Evolutionary conservation across 2,329 filamentous ascomycete species (phyloP).

Genomic region (Diaporthe batatas): DNA sequence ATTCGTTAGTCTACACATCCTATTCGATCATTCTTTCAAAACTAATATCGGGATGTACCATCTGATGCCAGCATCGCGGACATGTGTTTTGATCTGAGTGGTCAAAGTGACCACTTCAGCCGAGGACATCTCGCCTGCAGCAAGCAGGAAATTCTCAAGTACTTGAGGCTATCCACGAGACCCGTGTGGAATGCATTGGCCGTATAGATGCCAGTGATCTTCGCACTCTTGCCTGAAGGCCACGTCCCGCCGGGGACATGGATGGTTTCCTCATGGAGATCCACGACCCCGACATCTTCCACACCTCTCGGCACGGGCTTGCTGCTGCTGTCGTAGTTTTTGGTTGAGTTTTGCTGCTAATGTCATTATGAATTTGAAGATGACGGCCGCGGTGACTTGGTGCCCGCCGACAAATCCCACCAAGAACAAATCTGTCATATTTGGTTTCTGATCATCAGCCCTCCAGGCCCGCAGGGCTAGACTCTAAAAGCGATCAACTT

Average conservation of each 20-base stretch:
- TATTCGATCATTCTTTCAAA: not conserved
- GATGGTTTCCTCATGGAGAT: not conserved
- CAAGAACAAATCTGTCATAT: constrained; percentile 21
- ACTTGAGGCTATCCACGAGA: constrained; percentile 25
- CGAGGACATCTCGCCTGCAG: constrained; percentile 9
- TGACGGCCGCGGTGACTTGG: not conserved
- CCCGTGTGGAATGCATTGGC: constrained; percentile 29
- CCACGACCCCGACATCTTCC: constrained; percentile 17
- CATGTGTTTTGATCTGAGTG: not conserved
- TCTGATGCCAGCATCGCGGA: not conserved
- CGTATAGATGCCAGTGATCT: constrained; percentile 16
- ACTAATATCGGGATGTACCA: constrained; percentile 32
- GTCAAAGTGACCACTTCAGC: constrained; percentile 7
- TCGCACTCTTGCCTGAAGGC: constrained; percentile 13
- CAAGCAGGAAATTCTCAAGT: constrained; percentile 25
- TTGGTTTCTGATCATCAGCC: constrained; percentile 7
- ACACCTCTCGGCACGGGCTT: constrained; percentile 1
- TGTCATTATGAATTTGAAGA: not conserved
- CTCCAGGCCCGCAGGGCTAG: constrained; percentile 13
- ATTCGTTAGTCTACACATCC: not conserved
- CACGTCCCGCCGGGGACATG: constrained; percentile 15
- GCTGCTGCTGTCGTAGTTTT: not conserved
- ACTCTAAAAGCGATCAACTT: not conserved
- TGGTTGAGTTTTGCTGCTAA: not conserved
- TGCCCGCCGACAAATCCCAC: constrained; percentile 8